Conservation (phyloP, 2,329 filamentous ascomycete species). For the Annulohypoxylon truncatum region DNA sequence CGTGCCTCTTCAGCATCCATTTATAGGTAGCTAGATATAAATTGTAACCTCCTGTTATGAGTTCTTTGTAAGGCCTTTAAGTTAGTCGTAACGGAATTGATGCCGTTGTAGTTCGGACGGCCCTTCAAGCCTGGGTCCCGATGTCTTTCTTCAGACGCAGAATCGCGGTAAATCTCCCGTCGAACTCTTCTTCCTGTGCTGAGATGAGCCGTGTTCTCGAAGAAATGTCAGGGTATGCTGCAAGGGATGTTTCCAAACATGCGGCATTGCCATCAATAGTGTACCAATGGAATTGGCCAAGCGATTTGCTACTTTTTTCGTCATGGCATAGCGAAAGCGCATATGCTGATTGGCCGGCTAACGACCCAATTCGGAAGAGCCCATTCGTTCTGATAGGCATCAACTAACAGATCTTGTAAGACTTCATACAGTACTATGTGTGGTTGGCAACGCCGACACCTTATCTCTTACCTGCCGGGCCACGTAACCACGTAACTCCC, state of each 20-base stretch:
- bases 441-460: conserved; percentile 7
- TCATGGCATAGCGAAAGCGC: conserved; percentile 5
- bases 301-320: conserved; percentile 19
- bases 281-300: conserved; percentile 9
- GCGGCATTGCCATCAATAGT: conserved; percentile 26
- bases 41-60: background rate
- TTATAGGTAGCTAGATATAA: conserved; percentile 3
- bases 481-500: conserved; percentile 14
- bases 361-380: conserved; percentile 26
- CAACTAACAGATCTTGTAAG: conserved; percentile 1
- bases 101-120: conserved; percentile 15
- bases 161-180: conserved; percentile 11
- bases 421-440: background rate
- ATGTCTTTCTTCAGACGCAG: conserved; percentile 18
- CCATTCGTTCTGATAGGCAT: conserved; percentile 5
- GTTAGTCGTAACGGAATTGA: background rate
- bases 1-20: background rate
- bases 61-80: conserved; percentile 4
- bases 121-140: conserved; percentile 24
- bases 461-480: background rate
- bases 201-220: conserved; percentile 19
- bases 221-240: conserved; percentile 17
- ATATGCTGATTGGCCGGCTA: conserved; percentile 31
- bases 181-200: background rate
- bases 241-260: conserved; percentile 14